These are phyloP conservation scores for Neonectria sp. DNA, from an alignment of 2,329 filamentous ascomycete genomes.

Conservation along the genomic window DNA sequence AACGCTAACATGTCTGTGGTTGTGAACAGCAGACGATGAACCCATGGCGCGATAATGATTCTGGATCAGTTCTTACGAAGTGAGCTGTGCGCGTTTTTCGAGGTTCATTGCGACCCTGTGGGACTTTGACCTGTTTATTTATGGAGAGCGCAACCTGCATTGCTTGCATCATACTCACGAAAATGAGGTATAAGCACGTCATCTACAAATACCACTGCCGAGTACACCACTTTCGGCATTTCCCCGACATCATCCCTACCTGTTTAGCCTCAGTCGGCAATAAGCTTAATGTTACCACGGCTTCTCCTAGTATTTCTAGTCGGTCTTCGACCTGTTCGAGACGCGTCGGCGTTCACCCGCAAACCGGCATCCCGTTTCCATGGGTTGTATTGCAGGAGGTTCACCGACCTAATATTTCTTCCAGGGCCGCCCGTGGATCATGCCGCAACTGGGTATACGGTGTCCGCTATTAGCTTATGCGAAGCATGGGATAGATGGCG, in stretches of 20 bases:
- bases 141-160: background rate
- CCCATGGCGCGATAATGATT: background rate
- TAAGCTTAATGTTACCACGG: background rate
- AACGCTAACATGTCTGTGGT: background rate
- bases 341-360: constrained; percentile 6
- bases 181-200: constrained; percentile 31
- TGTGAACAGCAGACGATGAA: background rate
- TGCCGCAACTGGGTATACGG: background rate
- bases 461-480: constrained; percentile 13
- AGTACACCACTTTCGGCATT: constrained; percentile 13
- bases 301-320: background rate
- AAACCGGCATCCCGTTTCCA: background rate
- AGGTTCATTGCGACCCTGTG: background rate
- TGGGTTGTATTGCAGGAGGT: background rate
- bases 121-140: background rate
- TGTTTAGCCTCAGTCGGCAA: background rate
- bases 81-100: background rate
- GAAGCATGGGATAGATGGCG: constrained; percentile 9
- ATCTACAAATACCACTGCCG: constrained; percentile 9
- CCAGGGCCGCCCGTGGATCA: background rate
- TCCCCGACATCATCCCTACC: constrained; percentile 12
- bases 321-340: background rate
- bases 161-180: constrained; percentile 21
- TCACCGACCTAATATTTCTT: background rate
- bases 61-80: background rate